Base-by-base conservation (phyloP, 305 asterid species). In the Fraxinus paxiana region DNA sequence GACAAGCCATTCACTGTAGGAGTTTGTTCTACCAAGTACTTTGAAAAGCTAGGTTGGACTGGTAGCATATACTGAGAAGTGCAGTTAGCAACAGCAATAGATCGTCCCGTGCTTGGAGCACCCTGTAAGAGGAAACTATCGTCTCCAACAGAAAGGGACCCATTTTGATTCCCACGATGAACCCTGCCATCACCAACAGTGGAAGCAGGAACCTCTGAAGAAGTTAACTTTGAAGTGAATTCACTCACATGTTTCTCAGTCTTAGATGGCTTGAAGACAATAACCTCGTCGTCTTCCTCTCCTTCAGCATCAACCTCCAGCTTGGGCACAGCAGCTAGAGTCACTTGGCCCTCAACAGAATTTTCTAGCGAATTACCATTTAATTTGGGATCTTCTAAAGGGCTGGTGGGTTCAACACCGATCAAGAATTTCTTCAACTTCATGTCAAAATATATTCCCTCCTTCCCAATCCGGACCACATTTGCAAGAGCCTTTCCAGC, bases 271-370 rank as follows among this genome's bases (percentile, higher is more conserved):
- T 91, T 91, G 82, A 95, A 95, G 74, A 95, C 87, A 77, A 95
- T 95, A 82, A 92, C 98, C 87, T 95, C 98, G 8, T 93, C 98
- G 80, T 95, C 98, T 65, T 93, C 98, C 78, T 94, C 97, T 51
- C 78, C 88, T 70, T 89, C 97, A 63, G 83, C 63, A 24, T 69
- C 84, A 61, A 78, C 83, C 75, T 83, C 87, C 18, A 82, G 67
- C 83, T 87, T 87, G 73, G 88, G 74, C 69, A 81, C 75, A 71
- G 80, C 82, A 82, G 54, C 83, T 48, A 80, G 37, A 80, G 74
- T 28, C 77, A 82, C 28, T 76, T 82, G 84, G 69, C 75, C 87
- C 46, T 82, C 84, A 38, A 79, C 82, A 30, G 85, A 80, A 48
- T 75, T 82, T 71, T 87, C 92, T 12, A 37, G 75, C 46, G 81